Conservation (phyloP, 1,139 yeast genomes). For the Diutina siamensis region DNA sequence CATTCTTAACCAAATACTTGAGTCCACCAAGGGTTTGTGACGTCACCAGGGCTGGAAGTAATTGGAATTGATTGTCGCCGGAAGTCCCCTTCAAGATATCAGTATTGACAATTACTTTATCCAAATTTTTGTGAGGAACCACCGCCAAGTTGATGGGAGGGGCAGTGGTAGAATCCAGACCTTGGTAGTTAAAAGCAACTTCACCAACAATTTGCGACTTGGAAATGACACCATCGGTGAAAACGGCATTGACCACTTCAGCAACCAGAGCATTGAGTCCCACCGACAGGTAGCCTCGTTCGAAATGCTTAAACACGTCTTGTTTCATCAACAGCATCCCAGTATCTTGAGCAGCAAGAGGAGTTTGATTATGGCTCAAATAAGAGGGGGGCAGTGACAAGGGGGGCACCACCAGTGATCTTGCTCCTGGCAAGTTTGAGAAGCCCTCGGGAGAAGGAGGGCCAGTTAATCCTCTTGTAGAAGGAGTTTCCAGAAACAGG, state of each 20-base stretch:
- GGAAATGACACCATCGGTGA: constrained; percentile 49
- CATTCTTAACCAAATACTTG: constrained; percentile 41
- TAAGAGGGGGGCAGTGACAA: not conserved
- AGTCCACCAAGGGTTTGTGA: constrained; percentile 63
- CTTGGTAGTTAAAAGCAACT: constrained; percentile 57
- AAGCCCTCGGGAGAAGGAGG: not conserved
- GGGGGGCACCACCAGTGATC: not conserved
- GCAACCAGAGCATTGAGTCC: constrained; percentile 66
- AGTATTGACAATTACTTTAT: constrained; percentile 31
- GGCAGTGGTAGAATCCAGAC: constrained; percentile 10
- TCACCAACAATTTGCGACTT: constrained; percentile 67
- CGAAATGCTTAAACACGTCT: constrained; percentile 36
- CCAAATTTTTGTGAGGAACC: constrained; percentile 18
- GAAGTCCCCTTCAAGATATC: constrained; percentile 23
- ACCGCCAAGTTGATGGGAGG: constrained; percentile 14
- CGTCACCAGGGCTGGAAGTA: constrained; percentile 27
- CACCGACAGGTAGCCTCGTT: constrained; percentile 17
- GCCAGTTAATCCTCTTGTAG: not conserved
- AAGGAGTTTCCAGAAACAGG: not conserved
- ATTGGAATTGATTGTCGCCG: constrained; percentile 16
- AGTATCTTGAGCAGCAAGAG: constrained; percentile 14
- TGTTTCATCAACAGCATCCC: constrained; percentile 23
- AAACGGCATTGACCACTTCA: constrained; percentile 67
- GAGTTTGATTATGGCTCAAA: not conserved
- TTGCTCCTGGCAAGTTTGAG: not conserved